These are phyloP conservation scores for Diaporthe humulicola DNA, from an alignment of 2,329 filamentous ascomycete species.

Conservation along the genomic window DNA sequence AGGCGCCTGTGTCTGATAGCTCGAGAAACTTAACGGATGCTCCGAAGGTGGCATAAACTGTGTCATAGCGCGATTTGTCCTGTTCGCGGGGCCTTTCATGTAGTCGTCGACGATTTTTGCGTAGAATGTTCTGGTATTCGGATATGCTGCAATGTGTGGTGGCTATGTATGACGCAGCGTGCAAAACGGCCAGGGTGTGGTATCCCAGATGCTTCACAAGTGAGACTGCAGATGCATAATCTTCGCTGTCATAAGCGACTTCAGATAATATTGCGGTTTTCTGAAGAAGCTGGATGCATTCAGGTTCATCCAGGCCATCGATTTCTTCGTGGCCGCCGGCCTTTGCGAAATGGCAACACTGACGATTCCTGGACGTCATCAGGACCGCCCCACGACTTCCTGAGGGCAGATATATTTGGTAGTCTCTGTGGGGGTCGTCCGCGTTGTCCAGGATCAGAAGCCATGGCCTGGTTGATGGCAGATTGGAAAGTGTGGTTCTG, in stretches of 20 bases:
- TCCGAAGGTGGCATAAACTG: background rate
- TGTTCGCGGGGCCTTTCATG: background rate
- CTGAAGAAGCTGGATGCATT: background rate
- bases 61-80: background rate
- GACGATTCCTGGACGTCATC: background rate
- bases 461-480: background rate
- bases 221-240: background rate
- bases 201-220: background rate
- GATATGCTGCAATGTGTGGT: too few species aligned
- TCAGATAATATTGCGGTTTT: background rate
- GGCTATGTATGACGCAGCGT: background rate
- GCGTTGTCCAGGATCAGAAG: background rate
- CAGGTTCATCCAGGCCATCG: background rate
- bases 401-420: background rate
- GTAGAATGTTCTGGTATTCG: fast-evolving
- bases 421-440: background rate
- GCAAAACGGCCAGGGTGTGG: background rate
- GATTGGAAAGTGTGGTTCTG: background rate
- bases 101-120: background rate
- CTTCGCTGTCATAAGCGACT: too few species aligned
- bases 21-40: background rate
- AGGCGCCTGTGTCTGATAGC: background rate
- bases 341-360: background rate
- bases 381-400: background rate
- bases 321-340: background rate